Base-by-base conservation (phyloP, 371 early-diverging fungal genomes). In the Cokeromyces recurvatus region DNA sequence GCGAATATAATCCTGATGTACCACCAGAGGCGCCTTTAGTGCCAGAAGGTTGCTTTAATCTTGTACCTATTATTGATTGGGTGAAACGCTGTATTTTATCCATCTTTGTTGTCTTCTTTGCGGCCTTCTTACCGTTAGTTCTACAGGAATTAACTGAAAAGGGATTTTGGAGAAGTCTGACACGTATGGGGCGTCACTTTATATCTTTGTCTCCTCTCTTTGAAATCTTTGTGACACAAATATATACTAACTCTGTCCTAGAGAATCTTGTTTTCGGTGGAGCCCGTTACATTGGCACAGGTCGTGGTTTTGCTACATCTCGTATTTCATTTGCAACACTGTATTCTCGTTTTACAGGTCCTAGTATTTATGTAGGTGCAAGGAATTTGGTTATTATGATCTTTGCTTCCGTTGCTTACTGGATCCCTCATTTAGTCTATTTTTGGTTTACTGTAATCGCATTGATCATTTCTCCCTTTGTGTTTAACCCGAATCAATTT, bases 291-390 rank as follows among this genome's bases (percentile, higher is more conserved):
- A 89, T 91, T 49, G 86, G 85, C 21, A 90, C 92, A 0, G 95
- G 95, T 0, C 87, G 95, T 61, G 91, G 91, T n/a, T 90, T 94
- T 57, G 91, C 93, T 4, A 94, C 92, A 0, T 78, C 91, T 3
- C 84, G 93, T 9, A 61, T 84, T 10, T 80, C 86, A n/a, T 92
- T 94, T 58, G 64, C 81, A 2, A 62, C 78, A 3, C 76, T 93
- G 17, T 93, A 85, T 48, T 83, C 86, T 19, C 78, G 87, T 3
- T 94, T 92, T 49, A 79, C 90, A 0, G 79, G 81, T 17, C 77
- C 89, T 7, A 84, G 86, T 37, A 84, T 93, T 44, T 89, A 90
- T 56, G 68, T 86, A 48, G 92, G 91, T 35, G 76, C 88, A 42
- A 74, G 88, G 2, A 61, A 73, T 32, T 67, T 90, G 43, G 36